Percentiles rank a stretch among this genome's conserved stretches.
Evolutionary conservation across 2,329 filamentous ascomycete species (phyloP).

Genomic region (Cercospora sesami): DNA sequence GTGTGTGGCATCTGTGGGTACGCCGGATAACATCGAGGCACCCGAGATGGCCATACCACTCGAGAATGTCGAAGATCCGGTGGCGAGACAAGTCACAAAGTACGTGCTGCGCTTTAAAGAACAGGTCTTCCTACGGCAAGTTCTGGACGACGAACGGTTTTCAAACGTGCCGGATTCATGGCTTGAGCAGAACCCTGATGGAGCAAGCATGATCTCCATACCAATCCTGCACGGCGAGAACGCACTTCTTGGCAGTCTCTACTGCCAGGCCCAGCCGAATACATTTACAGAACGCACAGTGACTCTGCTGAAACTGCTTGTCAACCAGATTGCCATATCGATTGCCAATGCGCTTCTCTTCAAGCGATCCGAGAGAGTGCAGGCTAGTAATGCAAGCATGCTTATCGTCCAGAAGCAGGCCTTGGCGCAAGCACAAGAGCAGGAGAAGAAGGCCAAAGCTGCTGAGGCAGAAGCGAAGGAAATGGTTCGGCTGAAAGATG

Average conservation of each 20-base stretch:
- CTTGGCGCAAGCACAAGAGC: slow-evolving; percentile 68
- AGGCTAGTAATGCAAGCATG: slow-evolving; percentile 76
- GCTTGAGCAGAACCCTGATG: slow-evolving; percentile 66
- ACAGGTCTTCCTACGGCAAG: slow-evolving; percentile 70
- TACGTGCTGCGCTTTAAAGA: slow-evolving; percentile 77
- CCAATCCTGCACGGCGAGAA: slow-evolving; percentile 74
- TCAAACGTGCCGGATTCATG: slow-evolving; percentile 71
- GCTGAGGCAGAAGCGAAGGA: slow-evolving; percentile 75
- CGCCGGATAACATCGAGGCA: slow-evolving; percentile 68
- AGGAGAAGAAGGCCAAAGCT: slow-evolving; percentile 73
- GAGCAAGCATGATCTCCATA: slow-evolving; percentile 75
- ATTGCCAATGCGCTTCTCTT: slow-evolving; percentile 65
- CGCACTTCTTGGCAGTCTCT: slow-evolving; percentile 70
- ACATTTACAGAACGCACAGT: slow-evolving; percentile 71
- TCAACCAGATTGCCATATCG: slow-evolving; percentile 72
- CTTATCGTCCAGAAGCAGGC: slow-evolving; percentile 73
- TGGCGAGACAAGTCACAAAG: slow-evolving; percentile 74
- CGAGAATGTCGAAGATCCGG: slow-evolving; percentile 61
- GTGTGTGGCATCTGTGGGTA: slow-evolving; percentile 72
- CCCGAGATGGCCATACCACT: slow-evolving; percentile 67
- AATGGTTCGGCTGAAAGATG: slow-evolving; percentile 78
- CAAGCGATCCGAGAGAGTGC: slow-evolving; percentile 71
- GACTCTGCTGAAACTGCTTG: slow-evolving; percentile 62
- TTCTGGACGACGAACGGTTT: slow-evolving; percentile 74
- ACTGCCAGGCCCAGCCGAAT: slow-evolving; percentile 71